phyloP scores from a whole-genome alignment of 306 rosid species.

The Abrus precatorius region DNA sequence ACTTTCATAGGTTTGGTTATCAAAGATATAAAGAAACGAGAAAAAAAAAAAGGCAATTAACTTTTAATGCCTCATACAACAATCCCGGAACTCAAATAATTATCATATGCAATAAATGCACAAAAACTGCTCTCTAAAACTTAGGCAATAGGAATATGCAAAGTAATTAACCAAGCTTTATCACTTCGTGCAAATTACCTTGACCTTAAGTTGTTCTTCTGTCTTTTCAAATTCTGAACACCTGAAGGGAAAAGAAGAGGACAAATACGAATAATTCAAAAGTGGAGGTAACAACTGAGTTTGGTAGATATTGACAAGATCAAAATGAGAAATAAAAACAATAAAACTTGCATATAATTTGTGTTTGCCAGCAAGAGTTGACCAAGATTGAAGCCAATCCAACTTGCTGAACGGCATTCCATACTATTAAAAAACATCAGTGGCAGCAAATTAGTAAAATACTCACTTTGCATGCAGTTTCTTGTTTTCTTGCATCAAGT shows the following conservation, averaged over 20 bases:
- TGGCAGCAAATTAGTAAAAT: constrained; percentile 21
- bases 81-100: neutral
- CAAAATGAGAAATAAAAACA: constrained; percentile 13
- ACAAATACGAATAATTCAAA: constrained; percentile 35
- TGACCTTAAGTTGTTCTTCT: constrained; percentile 63
- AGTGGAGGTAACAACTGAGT: constrained; percentile 20
- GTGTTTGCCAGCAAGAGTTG: constrained; percentile 23
- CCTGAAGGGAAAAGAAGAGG: constrained; percentile 54
- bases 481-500: constrained; percentile 67
- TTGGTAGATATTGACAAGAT: constrained; percentile 21
- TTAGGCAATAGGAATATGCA: constrained; percentile 28
- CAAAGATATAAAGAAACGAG: neutral
- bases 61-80: neutral
- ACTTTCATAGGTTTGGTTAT: neutral
- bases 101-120: constrained; percentile 11
- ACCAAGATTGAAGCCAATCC: constrained; percentile 18
- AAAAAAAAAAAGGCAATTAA: neutral
- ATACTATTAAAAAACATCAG: neutral
- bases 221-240: constrained; percentile 64
- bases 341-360: neutral
- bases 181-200: constrained; percentile 61
- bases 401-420: constrained; percentile 22
- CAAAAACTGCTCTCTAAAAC: constrained; percentile 1
- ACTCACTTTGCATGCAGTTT: constrained; percentile 77
- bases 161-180: constrained; percentile 34